Evolutionary conservation across 192 early-diverging fungal genomes (phyloP).

Genomic region (Podila epigama): DNA sequence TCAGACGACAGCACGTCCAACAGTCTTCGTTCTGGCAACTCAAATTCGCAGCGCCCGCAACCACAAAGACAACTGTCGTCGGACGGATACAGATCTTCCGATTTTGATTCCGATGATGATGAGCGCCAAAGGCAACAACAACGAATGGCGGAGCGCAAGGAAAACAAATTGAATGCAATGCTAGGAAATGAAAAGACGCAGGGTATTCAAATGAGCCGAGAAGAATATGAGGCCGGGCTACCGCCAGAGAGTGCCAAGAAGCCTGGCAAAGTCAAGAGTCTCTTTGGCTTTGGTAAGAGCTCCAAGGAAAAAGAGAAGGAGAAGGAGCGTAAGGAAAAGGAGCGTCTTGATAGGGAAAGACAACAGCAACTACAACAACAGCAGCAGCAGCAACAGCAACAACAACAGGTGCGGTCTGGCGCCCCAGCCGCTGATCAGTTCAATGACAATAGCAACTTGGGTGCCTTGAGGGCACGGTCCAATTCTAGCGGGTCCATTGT

Average conservation of each 20-base stretch:
- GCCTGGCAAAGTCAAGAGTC: slow-evolving; percentile 42
- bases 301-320: slow-evolving; percentile 50
- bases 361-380: background rate
- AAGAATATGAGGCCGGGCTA: slow-evolving; percentile 2
- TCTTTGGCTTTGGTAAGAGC: slow-evolving; percentile 41
- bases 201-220: too few relatives aligned
- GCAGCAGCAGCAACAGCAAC: slow-evolving; percentile 3
- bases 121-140: slow-evolving; percentile 11
- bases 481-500: slow-evolving; percentile 30
- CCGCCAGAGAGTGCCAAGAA: slow-evolving; percentile 20
- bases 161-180: slow-evolving; percentile 28
- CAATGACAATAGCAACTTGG: slow-evolving; percentile 1
- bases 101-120: slow-evolving; percentile 13
- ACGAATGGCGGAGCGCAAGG: slow-evolving; percentile 11
- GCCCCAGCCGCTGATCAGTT: too few relatives aligned
- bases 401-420: too few relatives aligned
- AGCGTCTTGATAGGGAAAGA: slow-evolving; percentile 27
- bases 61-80: background rate
- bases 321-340: slow-evolving; percentile 42
- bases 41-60: background rate
- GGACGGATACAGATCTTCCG: background rate
- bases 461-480: slow-evolving; percentile 1
- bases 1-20: slow-evolving; percentile 11
- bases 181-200: slow-evolving; percentile 14
- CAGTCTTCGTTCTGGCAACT: background rate